A percentile compares a stretch with the other conserved stretches of the same genome.
phyloP scores from a whole-genome alignment of 176 grass and related monocot genomes.

The Bothriochloa decipiens region DNA sequence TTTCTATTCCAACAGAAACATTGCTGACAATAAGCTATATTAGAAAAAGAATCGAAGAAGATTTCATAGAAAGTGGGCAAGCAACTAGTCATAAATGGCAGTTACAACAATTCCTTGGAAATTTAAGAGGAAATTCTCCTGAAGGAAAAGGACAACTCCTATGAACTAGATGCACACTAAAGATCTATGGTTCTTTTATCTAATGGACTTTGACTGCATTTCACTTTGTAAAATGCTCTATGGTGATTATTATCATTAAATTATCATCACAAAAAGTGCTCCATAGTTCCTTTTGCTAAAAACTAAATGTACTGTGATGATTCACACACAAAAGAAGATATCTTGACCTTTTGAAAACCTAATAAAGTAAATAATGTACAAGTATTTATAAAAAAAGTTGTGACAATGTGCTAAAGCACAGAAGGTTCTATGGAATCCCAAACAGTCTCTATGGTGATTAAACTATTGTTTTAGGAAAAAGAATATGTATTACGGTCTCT shows the following conservation, averaged over 20 bases:
- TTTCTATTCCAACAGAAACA: background rate
- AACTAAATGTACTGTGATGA: constrained; percentile 5
- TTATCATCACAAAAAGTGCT: background rate
- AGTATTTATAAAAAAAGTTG: background rate
- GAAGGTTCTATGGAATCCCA: background rate
- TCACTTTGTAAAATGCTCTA: constrained; percentile 9
- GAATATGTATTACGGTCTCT: no score
- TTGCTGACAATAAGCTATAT: background rate
- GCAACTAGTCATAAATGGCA: background rate
- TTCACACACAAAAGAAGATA: background rate
- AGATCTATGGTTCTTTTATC: background rate
- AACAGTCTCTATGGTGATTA: no score
- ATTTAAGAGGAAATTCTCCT: background rate
- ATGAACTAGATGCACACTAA: background rate
- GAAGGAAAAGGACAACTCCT: background rate
- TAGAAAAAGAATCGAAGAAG: background rate
- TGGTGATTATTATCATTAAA: background rate
- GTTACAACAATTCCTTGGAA: background rate
- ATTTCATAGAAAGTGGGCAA: background rate
- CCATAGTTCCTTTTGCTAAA: background rate
- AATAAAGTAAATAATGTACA: background rate
- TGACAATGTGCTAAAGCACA: background rate
- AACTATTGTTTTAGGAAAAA: background rate
- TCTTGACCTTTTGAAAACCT: background rate
- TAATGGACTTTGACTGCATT: background rate